Conservation (phyloP, 148 eudicot species). For the Bassia scoparia region DNA sequence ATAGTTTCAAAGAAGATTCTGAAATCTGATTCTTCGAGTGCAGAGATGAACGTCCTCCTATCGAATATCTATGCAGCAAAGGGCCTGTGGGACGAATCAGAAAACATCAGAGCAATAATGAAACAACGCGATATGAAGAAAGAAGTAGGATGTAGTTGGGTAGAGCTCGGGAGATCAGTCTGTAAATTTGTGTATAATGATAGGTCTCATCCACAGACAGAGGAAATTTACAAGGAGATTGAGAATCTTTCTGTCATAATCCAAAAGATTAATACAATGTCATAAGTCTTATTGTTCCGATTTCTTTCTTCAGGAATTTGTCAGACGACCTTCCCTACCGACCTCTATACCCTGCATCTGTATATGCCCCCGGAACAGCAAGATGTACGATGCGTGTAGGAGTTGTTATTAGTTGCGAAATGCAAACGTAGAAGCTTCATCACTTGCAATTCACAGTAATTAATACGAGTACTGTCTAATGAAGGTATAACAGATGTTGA, state of each 20-base stretch:
- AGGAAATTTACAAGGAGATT: conserved; percentile 39
- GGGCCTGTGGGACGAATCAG: conserved; percentile 45
- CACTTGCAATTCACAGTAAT: neutral
- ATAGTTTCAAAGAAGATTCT: conserved; percentile 33
- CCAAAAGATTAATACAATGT: conserved; percentile 30
- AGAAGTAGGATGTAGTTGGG: conserved; percentile 49
- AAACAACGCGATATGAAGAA: conserved; percentile 36
- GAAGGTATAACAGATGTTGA: too few relatives aligned
- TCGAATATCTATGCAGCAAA: conserved; percentile 49
- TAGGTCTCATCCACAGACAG: conserved; percentile 34
- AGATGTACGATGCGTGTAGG: neutral
- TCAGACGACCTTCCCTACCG: too few relatives aligned
- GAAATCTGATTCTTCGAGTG: conserved; percentile 22
- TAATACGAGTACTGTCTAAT: too few relatives aligned
- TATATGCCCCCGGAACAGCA: too few relatives aligned
- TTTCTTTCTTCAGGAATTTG: neutral
- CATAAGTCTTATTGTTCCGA: neutral
- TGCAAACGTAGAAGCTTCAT: neutral
- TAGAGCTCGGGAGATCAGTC: conserved; percentile 39
- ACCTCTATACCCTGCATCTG: too few relatives aligned
- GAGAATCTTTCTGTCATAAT: conserved; percentile 37
- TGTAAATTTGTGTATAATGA: conserved; percentile 43
- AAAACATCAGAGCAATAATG: conserved; percentile 31
- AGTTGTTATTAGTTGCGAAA: neutral
- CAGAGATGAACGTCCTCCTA: conserved; percentile 39